Base-by-base conservation (phyloP, 768 basidiomycete species). In the Polyporus arcularius region DNA sequence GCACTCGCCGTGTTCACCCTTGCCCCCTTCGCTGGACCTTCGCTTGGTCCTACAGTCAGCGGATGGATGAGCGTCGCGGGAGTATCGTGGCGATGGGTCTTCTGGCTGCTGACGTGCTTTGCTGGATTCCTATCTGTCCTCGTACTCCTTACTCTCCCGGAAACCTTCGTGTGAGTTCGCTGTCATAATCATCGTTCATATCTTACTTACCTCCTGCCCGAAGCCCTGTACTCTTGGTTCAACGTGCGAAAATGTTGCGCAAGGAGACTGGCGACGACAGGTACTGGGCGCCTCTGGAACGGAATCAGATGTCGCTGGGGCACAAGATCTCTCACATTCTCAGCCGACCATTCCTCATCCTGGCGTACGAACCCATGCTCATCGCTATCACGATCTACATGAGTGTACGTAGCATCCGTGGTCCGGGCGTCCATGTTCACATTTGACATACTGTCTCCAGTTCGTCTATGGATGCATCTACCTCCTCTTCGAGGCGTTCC, bases 301-400 rank as follows among this genome's bases (percentile, higher is more conserved):
- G 70, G 18, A 68, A 76, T 28, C 72, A 76, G 39, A 66, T 79
- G 49, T 71, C 75, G 2, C 58, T 83, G 43, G 58, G 71, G 11
- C 75, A 84, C 49, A 78, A 78, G 16, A 43, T 80, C 2, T 80
- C 83, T 64, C 71, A 77, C 57, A 75, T 83, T 3, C 68, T 87
- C 26, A 79, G 78, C 26, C 78, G 82, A 15, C 89, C 90, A 0
- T 88, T 87, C 72, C 72, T 80, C 30, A 76, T 92, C 38, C 78
- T 91, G 21, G 79, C 84, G 61, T 75, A 70, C 16, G 90, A 91
- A 70, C 86, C 86, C 0, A 88, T 90, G 77, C 71, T 89, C n/a
- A 71, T 89, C 11, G 80, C 82, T 0, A 73, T 86, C 30, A 85
- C 83, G 0, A 47, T 81, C 3, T 90, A 88, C 73, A 81, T 86